Percentiles rank a stretch among this genome's conserved stretches.
phyloP scores from a whole-genome alignment of 305 asterid genomes.

The Fraxinus latifolia region DNA sequence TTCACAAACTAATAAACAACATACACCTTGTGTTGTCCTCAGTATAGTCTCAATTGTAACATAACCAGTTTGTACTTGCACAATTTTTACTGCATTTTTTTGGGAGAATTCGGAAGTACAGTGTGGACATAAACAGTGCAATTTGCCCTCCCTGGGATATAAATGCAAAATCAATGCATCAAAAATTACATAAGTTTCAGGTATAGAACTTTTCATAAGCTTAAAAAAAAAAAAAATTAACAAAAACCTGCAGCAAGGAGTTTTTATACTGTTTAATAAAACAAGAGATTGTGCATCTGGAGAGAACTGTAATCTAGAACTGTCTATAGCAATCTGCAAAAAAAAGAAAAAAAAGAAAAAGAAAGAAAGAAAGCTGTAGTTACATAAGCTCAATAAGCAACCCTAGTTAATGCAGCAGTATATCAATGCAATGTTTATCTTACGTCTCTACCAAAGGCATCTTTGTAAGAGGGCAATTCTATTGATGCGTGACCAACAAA shows the following conservation, averaged over 20 bases:
- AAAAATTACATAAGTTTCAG: slow-evolving; percentile 16
- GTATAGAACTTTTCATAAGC: slow-evolving; percentile 9
- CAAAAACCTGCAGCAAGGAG: slow-evolving; percentile 77
- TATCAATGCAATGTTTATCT: slow-evolving; percentile 32
- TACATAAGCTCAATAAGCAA: slow-evolving; percentile 22
- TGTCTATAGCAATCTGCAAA: slow-evolving; percentile 54
- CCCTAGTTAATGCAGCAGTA: slow-evolving; percentile 13
- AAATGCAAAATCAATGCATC: slow-evolving; percentile 22
- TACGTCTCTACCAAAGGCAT: slow-evolving; percentile 62
- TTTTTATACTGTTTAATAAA: slow-evolving; percentile 56
- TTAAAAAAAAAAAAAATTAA: slow-evolving; percentile 20
- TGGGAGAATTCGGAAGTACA: slow-evolving; percentile 55
- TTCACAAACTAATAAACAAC: slow-evolving; percentile 73
- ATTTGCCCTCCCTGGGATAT: slow-evolving; percentile 56
- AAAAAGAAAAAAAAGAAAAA: not conserved
- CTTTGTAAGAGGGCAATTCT: slow-evolving; percentile 39
- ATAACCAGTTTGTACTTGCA: slow-evolving; percentile 60
- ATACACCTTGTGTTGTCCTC: slow-evolving; percentile 47
- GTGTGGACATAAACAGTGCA: slow-evolving; percentile 59
- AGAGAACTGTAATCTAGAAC: slow-evolving; percentile 65
- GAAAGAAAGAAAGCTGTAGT: not conserved
- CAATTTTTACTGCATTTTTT: slow-evolving; percentile 70
- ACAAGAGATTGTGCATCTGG: slow-evolving; percentile 72
- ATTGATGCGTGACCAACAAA: slow-evolving; percentile 64
- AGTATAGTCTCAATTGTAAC: slow-evolving; percentile 57